These are phyloP conservation scores for Phytopythium litorale DNA, from an alignment of 352 stramenopile genomes.

Conservation along the genomic window DNA sequence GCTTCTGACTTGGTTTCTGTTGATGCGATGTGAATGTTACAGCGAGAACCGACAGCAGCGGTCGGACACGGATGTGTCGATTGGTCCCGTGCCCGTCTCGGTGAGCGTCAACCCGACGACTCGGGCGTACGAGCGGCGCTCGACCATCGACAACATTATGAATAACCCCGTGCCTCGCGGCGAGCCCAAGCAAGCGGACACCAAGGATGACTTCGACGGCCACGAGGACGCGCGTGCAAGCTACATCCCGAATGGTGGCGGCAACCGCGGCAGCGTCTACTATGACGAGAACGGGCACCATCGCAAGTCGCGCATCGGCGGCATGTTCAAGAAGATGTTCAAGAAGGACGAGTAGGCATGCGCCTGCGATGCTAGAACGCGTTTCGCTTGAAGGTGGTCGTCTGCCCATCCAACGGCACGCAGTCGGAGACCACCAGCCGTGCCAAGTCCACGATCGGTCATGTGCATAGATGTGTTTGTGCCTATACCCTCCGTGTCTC, in stretches of 20 bases:
- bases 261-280: constrained; percentile 47
- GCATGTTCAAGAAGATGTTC: constrained; percentile 91
- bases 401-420: not conserved
- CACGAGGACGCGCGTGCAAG: constrained; percentile 19
- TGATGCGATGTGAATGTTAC: constrained; percentile 2
- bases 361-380: not conserved
- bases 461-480: constrained; percentile 6
- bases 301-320: constrained; percentile 75
- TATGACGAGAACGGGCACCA: constrained; percentile 53
- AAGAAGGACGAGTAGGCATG: constrained; percentile 64
- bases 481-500: not conserved
- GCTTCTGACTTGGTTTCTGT: not conserved
- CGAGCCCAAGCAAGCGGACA: not conserved
- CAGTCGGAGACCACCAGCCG: not conserved
- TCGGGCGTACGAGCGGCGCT: constrained; percentile 27
- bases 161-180: constrained; percentile 36
- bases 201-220: not conserved
- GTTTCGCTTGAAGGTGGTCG: not conserved
- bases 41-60: constrained; percentile 34
- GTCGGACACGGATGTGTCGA: constrained; percentile 62
- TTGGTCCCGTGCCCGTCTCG: constrained; percentile 55
- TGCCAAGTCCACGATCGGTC: not conserved
- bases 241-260: constrained; percentile 11
- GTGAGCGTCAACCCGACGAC: constrained; percentile 30
- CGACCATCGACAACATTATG: constrained; percentile 46